phyloP scores from a whole-genome alignment of 2,329 filamentous ascomycete species.

The Colletotrichum godetiae region DNA sequence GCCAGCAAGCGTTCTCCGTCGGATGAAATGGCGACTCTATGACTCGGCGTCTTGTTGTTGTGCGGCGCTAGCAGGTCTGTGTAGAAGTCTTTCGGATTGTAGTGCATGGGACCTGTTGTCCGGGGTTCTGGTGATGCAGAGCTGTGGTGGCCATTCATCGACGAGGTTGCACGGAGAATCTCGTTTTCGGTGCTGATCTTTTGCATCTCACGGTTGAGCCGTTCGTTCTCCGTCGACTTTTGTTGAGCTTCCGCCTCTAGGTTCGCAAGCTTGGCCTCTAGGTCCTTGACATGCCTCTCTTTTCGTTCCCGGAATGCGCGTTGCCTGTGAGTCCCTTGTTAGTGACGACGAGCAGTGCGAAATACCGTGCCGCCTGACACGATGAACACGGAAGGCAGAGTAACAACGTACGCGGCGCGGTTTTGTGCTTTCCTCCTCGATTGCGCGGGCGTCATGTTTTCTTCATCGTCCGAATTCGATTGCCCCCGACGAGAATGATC shows the following conservation, averaged over 20 bases:
- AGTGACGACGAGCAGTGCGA: background rate
- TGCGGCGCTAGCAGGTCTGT: constrained; percentile 71
- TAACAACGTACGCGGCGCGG: constrained; percentile 66
- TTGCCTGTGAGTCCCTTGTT: constrained; percentile 69
- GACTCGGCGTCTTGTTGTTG: constrained; percentile 71
- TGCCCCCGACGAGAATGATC: constrained; percentile 50
- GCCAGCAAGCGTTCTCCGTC: constrained; percentile 77
- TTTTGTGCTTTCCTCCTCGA: constrained; percentile 71
- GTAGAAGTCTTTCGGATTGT: constrained; percentile 79
- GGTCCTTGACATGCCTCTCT: constrained; percentile 91
- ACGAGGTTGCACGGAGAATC: constrained; percentile 84
- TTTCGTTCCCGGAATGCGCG: constrained; percentile 96
- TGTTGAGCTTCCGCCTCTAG: constrained; percentile 80
- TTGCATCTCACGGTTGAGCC: constrained; percentile 84
- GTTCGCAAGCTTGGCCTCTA: constrained; percentile 84
- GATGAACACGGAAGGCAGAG: background rate
- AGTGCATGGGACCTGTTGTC: constrained; percentile 76
- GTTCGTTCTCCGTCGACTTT: constrained; percentile 85
- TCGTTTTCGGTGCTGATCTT: constrained; percentile 91
- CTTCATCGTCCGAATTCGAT: constrained; percentile 67
- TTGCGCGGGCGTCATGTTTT: constrained; percentile 64
- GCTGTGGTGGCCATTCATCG: constrained; percentile 46
- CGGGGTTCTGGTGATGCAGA: constrained; percentile 59
- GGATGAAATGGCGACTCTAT: constrained; percentile 76
- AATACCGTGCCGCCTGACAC: background rate